Conservation (phyloP, 306 rosid genomes). For the Dicorynia guianensis region DNA sequence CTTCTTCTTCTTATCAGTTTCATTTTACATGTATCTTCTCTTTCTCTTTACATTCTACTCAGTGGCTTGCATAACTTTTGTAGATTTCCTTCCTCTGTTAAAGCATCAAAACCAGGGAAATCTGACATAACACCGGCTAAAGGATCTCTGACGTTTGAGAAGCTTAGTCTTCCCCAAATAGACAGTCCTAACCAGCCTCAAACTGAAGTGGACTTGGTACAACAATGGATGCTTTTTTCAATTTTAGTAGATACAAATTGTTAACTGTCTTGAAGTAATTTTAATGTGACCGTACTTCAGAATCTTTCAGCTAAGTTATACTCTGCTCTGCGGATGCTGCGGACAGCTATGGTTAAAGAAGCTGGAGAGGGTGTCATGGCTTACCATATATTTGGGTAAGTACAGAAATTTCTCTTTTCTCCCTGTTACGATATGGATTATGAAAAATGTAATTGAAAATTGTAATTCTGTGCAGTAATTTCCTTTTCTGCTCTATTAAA, state of each 20-base stretch:
- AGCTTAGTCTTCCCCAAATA: conserved; percentile 47
- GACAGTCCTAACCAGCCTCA: conserved; percentile 62
- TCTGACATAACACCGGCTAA: conserved; percentile 65
- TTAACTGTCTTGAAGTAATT: conserved; percentile 6
- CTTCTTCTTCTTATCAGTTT: conserved; percentile 2
- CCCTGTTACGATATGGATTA: not conserved
- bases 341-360: conserved; percentile 69
- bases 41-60: conserved; percentile 34
- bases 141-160: conserved; percentile 68
- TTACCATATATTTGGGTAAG: conserved; percentile 86
- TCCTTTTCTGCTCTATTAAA: not conserved
- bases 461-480: conserved; percentile 1
- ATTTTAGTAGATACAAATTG: conserved; percentile 32
- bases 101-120: conserved; percentile 61
- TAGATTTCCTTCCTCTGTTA: conserved; percentile 74
- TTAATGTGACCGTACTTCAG: conserved; percentile 50
- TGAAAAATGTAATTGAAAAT: conserved; percentile 11
- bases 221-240: not conserved
- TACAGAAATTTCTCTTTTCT: conserved; percentile 30
- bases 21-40: not conserved
- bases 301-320: conserved; percentile 76
- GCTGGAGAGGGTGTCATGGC: conserved; percentile 80
- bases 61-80: conserved; percentile 35
- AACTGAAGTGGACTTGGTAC: conserved; percentile 74
- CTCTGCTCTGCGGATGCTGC: conserved; percentile 72